phyloP scores from a whole-genome alignment of 176 grass and related monocot genomes.

The Tuctoria greenei region DNA sequence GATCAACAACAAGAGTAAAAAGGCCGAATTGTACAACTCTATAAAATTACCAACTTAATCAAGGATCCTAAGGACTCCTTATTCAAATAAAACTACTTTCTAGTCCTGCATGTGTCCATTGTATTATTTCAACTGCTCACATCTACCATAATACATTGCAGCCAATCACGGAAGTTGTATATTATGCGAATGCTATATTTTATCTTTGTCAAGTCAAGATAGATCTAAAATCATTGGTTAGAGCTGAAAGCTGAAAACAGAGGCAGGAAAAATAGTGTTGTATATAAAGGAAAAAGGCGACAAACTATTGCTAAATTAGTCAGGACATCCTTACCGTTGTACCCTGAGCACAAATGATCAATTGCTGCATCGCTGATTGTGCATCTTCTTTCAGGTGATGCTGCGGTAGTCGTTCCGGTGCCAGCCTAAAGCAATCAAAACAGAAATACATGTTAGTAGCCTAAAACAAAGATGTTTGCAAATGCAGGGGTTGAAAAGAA shows the following conservation, averaged over 20 bases:
- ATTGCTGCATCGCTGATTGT: slow-evolving; percentile 64
- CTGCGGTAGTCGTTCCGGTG: slow-evolving; percentile 67
- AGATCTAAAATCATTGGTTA: slow-evolving; percentile 16
- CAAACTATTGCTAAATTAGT: slow-evolving; percentile 10
- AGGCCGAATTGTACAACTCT: background rate
- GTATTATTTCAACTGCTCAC: slow-evolving; percentile 2
- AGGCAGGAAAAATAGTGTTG: slow-evolving; percentile 1
- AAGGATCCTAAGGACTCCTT: slow-evolving; percentile 1
- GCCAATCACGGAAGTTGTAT: background rate
- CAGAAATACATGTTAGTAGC: slow-evolving; percentile 33
- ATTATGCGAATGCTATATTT: background rate
- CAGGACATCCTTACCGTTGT: slow-evolving; percentile 71
- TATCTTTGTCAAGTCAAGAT: slow-evolving; percentile 6
- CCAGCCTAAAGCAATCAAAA: slow-evolving; percentile 60
- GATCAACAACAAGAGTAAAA: slow-evolving; percentile 25
- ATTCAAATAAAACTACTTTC: slow-evolving; percentile 16
- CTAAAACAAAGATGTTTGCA: slow-evolving; percentile 29
- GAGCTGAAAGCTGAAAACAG: slow-evolving; percentile 5
- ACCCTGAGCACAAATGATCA: slow-evolving; percentile 69
- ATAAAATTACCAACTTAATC: background rate
- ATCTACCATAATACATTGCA: slow-evolving; percentile 7
- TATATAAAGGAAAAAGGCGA: slow-evolving; percentile 23
- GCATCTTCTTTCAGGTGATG: slow-evolving; percentile 74
- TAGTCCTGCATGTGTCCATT: background rate
- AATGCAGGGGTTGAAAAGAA: slow-evolving; percentile 14